These are phyloP conservation scores for Russula foetens DNA, from an alignment of 768 basidiomycete species.

Conservation along the genomic window DNA sequence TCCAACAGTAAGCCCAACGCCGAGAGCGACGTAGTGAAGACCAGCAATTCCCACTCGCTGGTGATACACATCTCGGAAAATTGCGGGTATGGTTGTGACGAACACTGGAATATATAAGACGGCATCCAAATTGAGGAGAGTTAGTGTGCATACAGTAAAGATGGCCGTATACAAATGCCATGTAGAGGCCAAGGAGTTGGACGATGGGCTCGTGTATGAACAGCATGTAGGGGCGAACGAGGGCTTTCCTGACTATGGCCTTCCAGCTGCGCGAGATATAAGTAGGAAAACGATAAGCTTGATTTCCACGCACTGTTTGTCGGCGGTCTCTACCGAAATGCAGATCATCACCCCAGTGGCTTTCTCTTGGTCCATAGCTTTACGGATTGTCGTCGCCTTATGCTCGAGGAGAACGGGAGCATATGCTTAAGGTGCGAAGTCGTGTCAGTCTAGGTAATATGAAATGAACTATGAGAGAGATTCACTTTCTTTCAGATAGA, in stretches of 20 bases:
- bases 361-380: conserved; percentile 41
- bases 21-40: conserved; percentile 64
- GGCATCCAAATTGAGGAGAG: neutral
- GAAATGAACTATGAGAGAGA: neutral
- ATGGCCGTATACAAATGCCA: conserved; percentile 56
- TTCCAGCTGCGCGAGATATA: conserved; percentile 37
- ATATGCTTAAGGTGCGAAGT: conserved; percentile 20
- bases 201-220: conserved; percentile 57
- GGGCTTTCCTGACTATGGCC: conserved; percentile 40
- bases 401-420: conserved; percentile 33
- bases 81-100: conserved; percentile 53
- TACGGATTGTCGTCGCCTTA: conserved; percentile 43
- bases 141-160: conserved; percentile 11
- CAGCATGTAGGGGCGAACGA: conserved; percentile 61
- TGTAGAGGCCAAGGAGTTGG: conserved; percentile 57
- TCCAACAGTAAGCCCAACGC: conserved; percentile 45
- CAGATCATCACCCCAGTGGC: conserved; percentile 31
- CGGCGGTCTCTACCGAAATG: conserved; percentile 39
- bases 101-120: conserved; percentile 39
- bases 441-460: neutral
- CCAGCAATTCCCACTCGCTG: conserved; percentile 51
- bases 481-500: conserved; percentile 58
- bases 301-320: conserved; percentile 34
- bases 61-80: conserved; percentile 48
- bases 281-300: neutral